Conservation (phyloP, 1,139 yeast species). For the Blastobotrys malaysiensis region DNA sequence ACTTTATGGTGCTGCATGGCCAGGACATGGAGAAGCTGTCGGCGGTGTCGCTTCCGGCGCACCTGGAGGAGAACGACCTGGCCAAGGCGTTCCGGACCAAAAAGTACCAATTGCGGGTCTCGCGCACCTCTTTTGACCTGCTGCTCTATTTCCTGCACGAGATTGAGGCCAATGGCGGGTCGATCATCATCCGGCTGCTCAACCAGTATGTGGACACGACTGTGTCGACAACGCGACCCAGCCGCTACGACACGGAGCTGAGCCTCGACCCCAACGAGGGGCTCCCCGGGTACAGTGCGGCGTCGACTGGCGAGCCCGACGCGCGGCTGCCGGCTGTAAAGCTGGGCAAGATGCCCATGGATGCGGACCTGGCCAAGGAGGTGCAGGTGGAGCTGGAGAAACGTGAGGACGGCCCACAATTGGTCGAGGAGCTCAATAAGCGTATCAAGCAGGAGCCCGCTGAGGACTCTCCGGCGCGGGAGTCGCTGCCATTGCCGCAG, state of each 20-base stretch:
- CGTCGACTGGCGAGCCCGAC: constrained; percentile 40
- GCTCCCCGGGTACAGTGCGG: constrained; percentile 49
- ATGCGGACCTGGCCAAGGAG: constrained; percentile 78
- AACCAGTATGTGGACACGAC: constrained; percentile 80
- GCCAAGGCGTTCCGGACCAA: constrained; percentile 70
- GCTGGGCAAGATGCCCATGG: constrained; percentile 79
- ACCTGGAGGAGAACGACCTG: constrained; percentile 72
- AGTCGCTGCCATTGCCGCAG: constrained; percentile 76
- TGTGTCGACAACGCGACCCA: constrained; percentile 38
- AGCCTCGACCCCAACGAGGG: constrained; percentile 58
- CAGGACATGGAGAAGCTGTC: constrained; percentile 67
- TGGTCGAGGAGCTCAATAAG: constrained; percentile 46
- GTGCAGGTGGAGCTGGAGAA: constrained; percentile 76
- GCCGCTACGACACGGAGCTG: constrained; percentile 27
- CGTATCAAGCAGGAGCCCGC: constrained; percentile 31
- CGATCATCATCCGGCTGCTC: constrained; percentile 74
- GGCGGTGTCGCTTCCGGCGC: constrained; percentile 74
- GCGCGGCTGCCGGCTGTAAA: constrained; percentile 70
- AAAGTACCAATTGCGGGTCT: constrained; percentile 69
- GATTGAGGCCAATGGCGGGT: constrained; percentile 89
- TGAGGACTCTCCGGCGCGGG: constrained; percentile 62
- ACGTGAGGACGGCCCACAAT: constrained; percentile 56
- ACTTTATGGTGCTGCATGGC: constrained; percentile 72
- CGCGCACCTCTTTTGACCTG: constrained; percentile 80
- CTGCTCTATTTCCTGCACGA: constrained; percentile 84